These are phyloP conservation scores for Alternaria dauci DNA, from an alignment of 2,329 filamentous ascomycete species.

Conservation along the genomic window DNA sequence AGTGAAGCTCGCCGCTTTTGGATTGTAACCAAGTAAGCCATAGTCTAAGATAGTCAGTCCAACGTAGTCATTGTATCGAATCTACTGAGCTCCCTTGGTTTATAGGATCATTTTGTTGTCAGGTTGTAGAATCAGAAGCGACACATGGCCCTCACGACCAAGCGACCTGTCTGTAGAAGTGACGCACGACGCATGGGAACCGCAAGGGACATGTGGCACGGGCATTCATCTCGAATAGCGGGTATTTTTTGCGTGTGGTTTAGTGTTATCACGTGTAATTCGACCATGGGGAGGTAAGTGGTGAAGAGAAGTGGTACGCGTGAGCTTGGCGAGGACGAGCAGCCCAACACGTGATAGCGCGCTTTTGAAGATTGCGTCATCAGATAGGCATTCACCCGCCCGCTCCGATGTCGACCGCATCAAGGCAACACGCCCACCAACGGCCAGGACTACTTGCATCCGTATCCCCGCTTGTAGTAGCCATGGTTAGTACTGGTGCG, in stretches of 20 bases:
- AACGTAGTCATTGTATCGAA: background rate
- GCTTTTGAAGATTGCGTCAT: constrained; percentile 20
- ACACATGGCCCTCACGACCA: background rate
- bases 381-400: background rate
- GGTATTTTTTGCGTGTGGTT: background rate
- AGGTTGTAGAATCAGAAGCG: background rate
- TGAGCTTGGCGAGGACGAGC: background rate
- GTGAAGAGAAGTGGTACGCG: background rate
- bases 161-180: background rate
- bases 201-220: background rate
- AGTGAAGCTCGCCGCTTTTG: background rate
- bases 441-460: background rate
- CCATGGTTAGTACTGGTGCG: background rate
- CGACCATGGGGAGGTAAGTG: background rate
- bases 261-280: background rate
- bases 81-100: background rate
- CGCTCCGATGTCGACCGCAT: background rate
- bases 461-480: background rate
- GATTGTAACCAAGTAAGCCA: background rate
- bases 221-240: background rate
- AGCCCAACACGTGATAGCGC: constrained; percentile 22
- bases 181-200: background rate
- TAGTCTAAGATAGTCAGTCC: background rate
- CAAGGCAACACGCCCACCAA: background rate
- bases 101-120: background rate